These are phyloP conservation scores for Fusarium sp. DNA, from an alignment of 2,329 filamentous ascomycete species.

Conservation along the genomic window DNA sequence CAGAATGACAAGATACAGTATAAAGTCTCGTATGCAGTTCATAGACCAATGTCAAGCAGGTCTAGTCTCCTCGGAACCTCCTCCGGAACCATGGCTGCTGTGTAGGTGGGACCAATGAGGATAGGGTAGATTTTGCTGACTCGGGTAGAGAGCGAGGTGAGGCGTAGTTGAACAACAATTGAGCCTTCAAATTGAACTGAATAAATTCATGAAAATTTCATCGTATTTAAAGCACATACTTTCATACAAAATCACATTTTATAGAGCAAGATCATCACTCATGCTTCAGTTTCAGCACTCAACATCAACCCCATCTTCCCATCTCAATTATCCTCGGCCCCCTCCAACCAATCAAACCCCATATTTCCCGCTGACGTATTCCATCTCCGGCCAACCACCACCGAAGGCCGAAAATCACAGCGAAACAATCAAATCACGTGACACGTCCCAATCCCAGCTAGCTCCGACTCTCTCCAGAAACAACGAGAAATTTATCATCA, in stretches of 20 bases:
- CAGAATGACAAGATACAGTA: not conserved
- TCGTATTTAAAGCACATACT: too few relatives aligned
- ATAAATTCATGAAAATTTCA: not conserved
- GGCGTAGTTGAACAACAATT: not conserved
- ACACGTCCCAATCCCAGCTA: conserved; percentile 32
- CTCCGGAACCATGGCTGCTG: not conserved
- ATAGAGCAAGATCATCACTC: not conserved
- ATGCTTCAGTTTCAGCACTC: not conserved
- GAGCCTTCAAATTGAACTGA: not conserved
- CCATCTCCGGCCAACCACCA: not conserved
- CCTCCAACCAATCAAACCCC: conserved; percentile 15
- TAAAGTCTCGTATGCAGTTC: not conserved
- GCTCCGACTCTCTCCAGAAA: conserved; percentile 45
- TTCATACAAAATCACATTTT: too few relatives aligned
- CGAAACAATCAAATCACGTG: conserved; percentile 37
- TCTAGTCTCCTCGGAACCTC: not conserved
- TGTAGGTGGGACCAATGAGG: conserved; percentile 33
- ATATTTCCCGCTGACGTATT: conserved; percentile 30
- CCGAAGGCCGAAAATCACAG: not conserved
- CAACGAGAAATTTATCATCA: conserved; percentile 61
- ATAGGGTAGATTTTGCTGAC: conserved; percentile 37
- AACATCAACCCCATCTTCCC: not conserved
- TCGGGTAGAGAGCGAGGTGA: conserved; percentile 8
- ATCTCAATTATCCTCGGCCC: conserved; percentile 26
- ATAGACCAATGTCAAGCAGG: not conserved